Evolutionary conservation across 2,329 filamentous ascomycete genomes (phyloP).

Genomic region (Ascomycota sp.): DNA sequence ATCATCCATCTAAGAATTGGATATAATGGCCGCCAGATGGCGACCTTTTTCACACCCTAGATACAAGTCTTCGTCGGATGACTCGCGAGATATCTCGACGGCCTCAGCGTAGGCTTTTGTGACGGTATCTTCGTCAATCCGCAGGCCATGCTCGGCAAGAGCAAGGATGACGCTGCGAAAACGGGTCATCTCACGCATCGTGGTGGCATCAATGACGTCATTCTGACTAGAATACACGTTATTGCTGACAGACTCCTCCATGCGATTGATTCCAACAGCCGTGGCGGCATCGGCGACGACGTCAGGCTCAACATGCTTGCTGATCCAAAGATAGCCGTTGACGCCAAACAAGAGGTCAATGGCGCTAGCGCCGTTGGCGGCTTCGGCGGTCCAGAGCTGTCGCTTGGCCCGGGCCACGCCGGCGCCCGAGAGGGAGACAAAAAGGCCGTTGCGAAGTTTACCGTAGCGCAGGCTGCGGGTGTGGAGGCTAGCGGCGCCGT

Average conservation of each 20-base stretch:
- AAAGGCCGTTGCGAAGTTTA: constrained; percentile 82
- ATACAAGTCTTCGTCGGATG: constrained; percentile 35
- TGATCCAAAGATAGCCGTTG: constrained; percentile 93
- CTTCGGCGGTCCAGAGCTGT: constrained; percentile 67
- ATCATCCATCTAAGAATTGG: constrained; percentile 4
- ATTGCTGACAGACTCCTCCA: constrained; percentile 69
- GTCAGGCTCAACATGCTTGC: constrained; percentile 53
- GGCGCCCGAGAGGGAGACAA: constrained; percentile 57
- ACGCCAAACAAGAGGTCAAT: constrained; percentile 81
- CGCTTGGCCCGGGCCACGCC: constrained; percentile 66
- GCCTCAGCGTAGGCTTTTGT: constrained; percentile 62
- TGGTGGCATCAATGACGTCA: constrained; percentile 53
- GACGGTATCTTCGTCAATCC: constrained; percentile 79
- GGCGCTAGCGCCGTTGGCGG: constrained; percentile 31
- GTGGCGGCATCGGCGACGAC: constrained; percentile 17
- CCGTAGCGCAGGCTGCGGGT: constrained; percentile 83
- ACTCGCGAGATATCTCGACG: constrained; percentile 46
- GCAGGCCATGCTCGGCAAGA: constrained; percentile 58
- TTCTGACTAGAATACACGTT: constrained; percentile 92
- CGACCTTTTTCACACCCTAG: constrained; percentile 34
- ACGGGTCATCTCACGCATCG: constrained; percentile 70
- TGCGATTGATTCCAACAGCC: constrained; percentile 46
- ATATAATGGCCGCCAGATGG: constrained; percentile 21
- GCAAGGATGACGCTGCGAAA: constrained; percentile 62
- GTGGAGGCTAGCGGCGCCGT: constrained; percentile 72